Conservation (phyloP, 768 basidiomycete genomes). For the Amanita polypyramis region DNA sequence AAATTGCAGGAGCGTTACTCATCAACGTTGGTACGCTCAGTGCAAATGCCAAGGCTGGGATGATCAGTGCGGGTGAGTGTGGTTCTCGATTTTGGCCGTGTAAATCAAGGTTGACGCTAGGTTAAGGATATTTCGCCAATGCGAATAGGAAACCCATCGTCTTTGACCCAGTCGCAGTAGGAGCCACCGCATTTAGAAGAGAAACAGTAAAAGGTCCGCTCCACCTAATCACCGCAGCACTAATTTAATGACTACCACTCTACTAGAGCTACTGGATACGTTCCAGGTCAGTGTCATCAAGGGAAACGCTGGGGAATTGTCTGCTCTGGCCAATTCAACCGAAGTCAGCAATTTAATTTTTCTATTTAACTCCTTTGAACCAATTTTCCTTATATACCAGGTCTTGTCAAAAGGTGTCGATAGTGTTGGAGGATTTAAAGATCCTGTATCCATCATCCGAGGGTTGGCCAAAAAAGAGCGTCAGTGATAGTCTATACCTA, state of each 20-base stretch:
- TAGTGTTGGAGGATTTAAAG: conserved; percentile 71
- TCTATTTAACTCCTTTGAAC: background rate
- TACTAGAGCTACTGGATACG: conserved; percentile 51
- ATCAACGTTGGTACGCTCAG: conserved; percentile 82
- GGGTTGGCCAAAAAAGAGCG: conserved; percentile 65
- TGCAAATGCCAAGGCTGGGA: conserved; percentile 49
- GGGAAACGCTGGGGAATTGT: conserved; percentile 88
- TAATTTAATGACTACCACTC: background rate
- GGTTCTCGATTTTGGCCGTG: background rate
- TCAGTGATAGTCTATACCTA: conserved; percentile 36
- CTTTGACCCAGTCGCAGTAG: conserved; percentile 89
- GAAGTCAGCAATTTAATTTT: conserved; percentile 38
- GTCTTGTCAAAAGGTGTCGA: conserved; percentile 80
- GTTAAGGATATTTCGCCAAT: conserved; percentile 48
- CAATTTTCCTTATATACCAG: conserved; percentile 21
- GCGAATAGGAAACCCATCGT: conserved; percentile 62
- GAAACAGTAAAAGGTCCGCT: conserved; percentile 44
- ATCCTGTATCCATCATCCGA: conserved; percentile 64
- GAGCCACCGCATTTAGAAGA: conserved; percentile 68
- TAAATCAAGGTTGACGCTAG: background rate
- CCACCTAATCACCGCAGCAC: background rate
- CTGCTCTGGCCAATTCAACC: conserved; percentile 57
- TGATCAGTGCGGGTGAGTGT: conserved; percentile 56
- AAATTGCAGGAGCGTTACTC: conserved; percentile 56
- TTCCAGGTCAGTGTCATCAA: conserved; percentile 92